Conservation (phyloP, 768 basidiomycete genomes). For the Lentinula lateritia region DNA sequence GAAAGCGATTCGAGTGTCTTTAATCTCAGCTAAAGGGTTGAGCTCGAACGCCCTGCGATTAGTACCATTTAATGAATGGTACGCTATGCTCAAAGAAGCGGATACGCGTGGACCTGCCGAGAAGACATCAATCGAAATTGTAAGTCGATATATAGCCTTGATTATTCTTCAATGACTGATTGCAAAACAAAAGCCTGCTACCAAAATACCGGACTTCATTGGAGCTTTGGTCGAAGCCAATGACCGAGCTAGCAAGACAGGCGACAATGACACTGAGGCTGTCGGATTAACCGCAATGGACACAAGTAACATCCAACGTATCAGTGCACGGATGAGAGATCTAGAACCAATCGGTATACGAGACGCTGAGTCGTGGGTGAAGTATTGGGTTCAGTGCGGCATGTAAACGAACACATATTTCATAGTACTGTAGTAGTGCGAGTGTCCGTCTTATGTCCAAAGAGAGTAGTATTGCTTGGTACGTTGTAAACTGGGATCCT, state of each 20-base stretch:
- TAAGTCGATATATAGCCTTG: constrained; percentile 15
- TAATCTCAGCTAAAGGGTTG: constrained; percentile 12
- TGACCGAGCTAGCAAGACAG: no score
- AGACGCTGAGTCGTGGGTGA: background rate
- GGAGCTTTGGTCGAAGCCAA: constrained; percentile 11
- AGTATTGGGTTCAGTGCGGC: background rate
- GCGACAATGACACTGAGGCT: no score
- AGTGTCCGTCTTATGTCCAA: no score
- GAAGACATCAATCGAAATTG: constrained; percentile 23
- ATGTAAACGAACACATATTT: background rate
- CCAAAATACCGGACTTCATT: constrained; percentile 25
- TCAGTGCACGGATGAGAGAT: background rate
- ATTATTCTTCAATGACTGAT: background rate
- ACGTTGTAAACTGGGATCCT: no score
- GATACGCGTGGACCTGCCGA: constrained; percentile 13
- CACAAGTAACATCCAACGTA: background rate
- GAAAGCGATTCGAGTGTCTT: constrained; percentile 14
- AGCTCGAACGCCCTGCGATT: constrained; percentile 10
- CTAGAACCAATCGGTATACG: background rate
- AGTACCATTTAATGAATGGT: constrained; percentile 24
- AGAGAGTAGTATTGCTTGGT: no score
- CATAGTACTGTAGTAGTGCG: no score
- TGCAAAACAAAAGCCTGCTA: constrained; percentile 21
- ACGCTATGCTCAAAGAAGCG: constrained; percentile 18
- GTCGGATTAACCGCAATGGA: constrained; percentile 7